Evolutionary conservation across 805 yeast species (phyloP).

Genomic region (Metschnikowia lachancei): DNA sequence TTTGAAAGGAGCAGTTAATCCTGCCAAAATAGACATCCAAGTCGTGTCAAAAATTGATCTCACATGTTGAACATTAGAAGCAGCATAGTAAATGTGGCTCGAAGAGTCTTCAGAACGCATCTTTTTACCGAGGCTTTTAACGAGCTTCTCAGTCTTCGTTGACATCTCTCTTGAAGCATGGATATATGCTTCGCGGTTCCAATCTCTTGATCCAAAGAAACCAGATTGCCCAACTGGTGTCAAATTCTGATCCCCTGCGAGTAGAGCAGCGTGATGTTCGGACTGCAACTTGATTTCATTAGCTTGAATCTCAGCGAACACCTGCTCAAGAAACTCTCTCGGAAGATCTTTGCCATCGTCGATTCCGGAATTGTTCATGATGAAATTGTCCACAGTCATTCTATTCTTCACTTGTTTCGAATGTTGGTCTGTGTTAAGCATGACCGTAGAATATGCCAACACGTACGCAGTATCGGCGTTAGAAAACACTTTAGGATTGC

Average conservation of each 20-base stretch:
- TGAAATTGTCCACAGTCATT: slow-evolving; percentile 86
- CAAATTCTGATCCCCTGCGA: slow-evolving; percentile 55
- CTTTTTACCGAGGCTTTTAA: slow-evolving; percentile 58
- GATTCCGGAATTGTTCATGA: slow-evolving; percentile 84
- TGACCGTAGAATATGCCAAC: slow-evolving; percentile 83
- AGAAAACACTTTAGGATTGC: slow-evolving; percentile 83
- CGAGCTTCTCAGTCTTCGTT: slow-evolving; percentile 79
- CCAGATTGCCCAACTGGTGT: slow-evolving; percentile 37
- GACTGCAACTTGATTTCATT: slow-evolving; percentile 89
- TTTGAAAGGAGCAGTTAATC: slow-evolving; percentile 88
- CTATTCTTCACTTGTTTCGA: slow-evolving; percentile 79
- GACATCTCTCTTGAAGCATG: slow-evolving; percentile 93
- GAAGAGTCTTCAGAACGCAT: slow-evolving; percentile 40
- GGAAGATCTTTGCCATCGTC: slow-evolving; percentile 88
- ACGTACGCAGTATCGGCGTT: slow-evolving; percentile 94
- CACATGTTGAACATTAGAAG: slow-evolving; percentile 86
- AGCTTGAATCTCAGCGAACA: slow-evolving; percentile 72
- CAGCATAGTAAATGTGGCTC: slow-evolving; percentile 61
- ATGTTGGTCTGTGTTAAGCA: slow-evolving; percentile 94
- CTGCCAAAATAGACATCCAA: slow-evolving; percentile 98
- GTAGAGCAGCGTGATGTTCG: slow-evolving; percentile 89
- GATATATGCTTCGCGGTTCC: slow-evolving; percentile 76
- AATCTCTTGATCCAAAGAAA: slow-evolving; percentile 68
- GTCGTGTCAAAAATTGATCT: slow-evolving; percentile 87
- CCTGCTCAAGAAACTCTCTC: slow-evolving; percentile 60